Evolutionary conservation across 257 asterid genomes (phyloP), one percentile per base, ranked within the genome.

Genomic region (Paraleonurus japonicus): DNA sequence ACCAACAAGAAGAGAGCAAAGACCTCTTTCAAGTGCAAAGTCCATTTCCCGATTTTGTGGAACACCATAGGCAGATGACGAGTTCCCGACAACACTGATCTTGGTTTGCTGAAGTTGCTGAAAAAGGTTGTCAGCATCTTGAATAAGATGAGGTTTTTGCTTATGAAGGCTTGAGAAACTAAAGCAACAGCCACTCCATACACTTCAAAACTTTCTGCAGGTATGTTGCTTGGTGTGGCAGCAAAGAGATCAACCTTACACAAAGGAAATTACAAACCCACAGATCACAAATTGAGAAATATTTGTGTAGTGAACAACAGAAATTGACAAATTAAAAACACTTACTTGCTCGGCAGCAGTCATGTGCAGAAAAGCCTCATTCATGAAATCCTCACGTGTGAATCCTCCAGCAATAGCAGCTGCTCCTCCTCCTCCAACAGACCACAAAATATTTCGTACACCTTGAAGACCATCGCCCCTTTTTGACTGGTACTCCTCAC

Each of bases 381-480:
- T 95, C 98, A 95, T 95, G 85, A 95, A 95, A 78, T 89, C 92
- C 86, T 95, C 99, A 47, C 96, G 98, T 0, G 98, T 95, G 70
- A 83, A 89, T 35, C 98, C 98, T 54, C 98, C 99, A 43, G 89
- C 87, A 72, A 89, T 78, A 53, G 99, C 98, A 80, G 96, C 87
- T 37, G 99, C 98, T 69, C 98, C 99, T 41, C 99, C 98, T 73
- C 96, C 97, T 61, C 99, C 99, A 57, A 95, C 99, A 78, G 99
- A 87, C 99, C 98, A 95, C 81, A 92, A 81, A 65, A 95, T 83
- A 71, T 95, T 95, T 12, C 96, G 86, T 63, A 95, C 90, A 63
- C 98, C 96, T 88, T 88, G 98, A 71, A 95, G 96, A 61, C 95
- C 99, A 78, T 88, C 96, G 17, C 82, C 83, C 76, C 99, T 85